Base-by-base conservation (phyloP, 805 yeast species). In the Ogataea trehalophila region DNA sequence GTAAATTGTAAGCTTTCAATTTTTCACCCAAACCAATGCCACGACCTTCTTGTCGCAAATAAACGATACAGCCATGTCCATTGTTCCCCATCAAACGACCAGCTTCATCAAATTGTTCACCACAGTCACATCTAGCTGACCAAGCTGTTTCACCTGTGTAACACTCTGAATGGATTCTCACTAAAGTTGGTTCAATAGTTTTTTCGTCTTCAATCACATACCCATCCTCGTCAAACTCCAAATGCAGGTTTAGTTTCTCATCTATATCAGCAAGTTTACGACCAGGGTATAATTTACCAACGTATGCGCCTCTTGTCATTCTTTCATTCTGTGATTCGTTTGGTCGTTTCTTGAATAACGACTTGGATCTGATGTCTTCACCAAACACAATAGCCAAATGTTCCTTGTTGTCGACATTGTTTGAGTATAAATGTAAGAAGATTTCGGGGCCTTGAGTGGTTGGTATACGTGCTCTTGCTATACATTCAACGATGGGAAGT, bases 91-190 rank as follows among this genome's bases (percentile, higher is more conserved):
- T 94, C 39, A 89, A 67, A 52, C 95, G 76, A 8, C 97, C 99
- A 2, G 98, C 98, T 67, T 95, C 97, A 67, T 94, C 97, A 59
- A 94, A 87, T 71, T 94, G 99, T 68, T 94, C 99, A 18, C 99
- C 99, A 69, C 99, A 94, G 68, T 94, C 99, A 67, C 99, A 94
- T 46, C 99, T 77, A 1, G 99, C 98, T 49, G 92, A 82, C 99
- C 99, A 94, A 9, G 97, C 98, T 1, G 97, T 94, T 63, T 94
- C 99, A 3, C 99, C 99, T 0, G 99, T 94, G 70, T 92, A 94
- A 68, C 99, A 94, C 64, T 94, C 99, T 3, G 96, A 86, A 63
- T 94, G 99, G 55, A 94, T 90, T 51, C 99, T 75, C 4, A 86
- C 96, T 52, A 92, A 67, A 1, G 84, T 81, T 3, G 81, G 76